Percentiles rank a stretch among this genome's conserved stretches.
These are phyloP conservation scores for Pseudotulostoma volvatum DNA, from an alignment of 495 filamentous ascomycete species.

Conservation along the genomic window DNA sequence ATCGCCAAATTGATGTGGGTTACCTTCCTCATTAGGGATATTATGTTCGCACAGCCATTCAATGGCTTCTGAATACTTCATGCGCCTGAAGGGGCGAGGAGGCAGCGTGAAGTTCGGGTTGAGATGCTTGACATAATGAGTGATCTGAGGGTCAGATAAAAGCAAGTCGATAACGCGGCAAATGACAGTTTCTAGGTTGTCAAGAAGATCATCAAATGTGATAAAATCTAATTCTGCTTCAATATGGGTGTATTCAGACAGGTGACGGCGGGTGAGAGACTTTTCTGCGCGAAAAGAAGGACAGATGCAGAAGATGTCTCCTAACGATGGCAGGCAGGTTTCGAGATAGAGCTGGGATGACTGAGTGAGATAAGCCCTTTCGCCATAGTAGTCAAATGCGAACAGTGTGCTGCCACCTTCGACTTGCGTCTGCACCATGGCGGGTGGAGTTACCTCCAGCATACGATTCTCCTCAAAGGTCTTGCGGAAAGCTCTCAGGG, in stretches of 20 bases:
- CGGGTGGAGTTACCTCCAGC: conserved; percentile 77
- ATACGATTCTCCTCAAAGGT: conserved; percentile 65
- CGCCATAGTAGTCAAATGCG: conserved; percentile 84
- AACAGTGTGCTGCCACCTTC: conserved; percentile 94
- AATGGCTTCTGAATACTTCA: conserved; percentile 91
- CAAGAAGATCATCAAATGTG: conserved; percentile 79
- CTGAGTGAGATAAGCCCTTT: conserved; percentile 88
- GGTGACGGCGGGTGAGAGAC: conserved; percentile 80
- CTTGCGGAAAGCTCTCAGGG: conserved; percentile 68
- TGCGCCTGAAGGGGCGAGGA: conserved; percentile 75
- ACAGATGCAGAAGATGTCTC: conserved; percentile 93
- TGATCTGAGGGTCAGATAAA: conserved; percentile 53
- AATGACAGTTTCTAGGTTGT: conserved; percentile 78
- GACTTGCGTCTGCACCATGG: conserved; percentile 97
- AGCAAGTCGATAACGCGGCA: conserved; percentile 67
- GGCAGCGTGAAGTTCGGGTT: conserved; percentile 80
- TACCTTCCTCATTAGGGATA: conserved; percentile 82
- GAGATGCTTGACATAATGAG: conserved; percentile 56
- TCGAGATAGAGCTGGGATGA: conserved; percentile 97
- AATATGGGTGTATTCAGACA: conserved; percentile 93
- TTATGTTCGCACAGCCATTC: conserved; percentile 78
- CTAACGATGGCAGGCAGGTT: conserved; percentile 77
- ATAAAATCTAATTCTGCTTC: conserved; percentile 97
- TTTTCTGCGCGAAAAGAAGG: conserved; percentile 98
- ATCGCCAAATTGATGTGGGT: conserved; percentile 83